A percentile compares a stretch with the other conserved stretches of the same genome.
Conservation (phyloP, 208 protist species). For the Porcisia hertigi region DNA sequence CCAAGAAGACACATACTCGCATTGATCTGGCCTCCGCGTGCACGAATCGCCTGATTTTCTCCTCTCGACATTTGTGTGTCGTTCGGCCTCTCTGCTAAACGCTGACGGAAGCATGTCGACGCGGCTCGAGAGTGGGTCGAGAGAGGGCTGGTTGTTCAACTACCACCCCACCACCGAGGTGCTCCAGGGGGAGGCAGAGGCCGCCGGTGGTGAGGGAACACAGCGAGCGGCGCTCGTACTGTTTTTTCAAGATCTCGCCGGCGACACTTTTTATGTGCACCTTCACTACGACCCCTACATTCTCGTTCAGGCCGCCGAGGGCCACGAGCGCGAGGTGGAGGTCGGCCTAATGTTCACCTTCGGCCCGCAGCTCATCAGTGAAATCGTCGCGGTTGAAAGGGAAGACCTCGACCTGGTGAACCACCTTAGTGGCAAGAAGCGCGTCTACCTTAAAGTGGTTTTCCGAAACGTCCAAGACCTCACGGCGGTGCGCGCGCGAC, state of each 20-base stretch:
- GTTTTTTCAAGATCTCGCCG: slow-evolving; percentile 81
- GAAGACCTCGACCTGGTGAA: slow-evolving; percentile 97
- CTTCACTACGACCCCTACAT: slow-evolving; percentile 84
- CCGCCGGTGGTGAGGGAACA: slow-evolving; percentile 29
- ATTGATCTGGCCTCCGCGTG: not conserved
- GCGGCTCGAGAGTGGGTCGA: slow-evolving; percentile 64
- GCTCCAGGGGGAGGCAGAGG: slow-evolving; percentile 26
- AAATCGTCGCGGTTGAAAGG: slow-evolving; percentile 89
- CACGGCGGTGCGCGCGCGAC: slow-evolving; percentile 76
- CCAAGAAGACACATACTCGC: not conserved
- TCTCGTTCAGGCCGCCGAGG: slow-evolving; percentile 70
- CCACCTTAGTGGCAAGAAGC: slow-evolving; percentile 95
- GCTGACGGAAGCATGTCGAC: slow-evolving; percentile 12
- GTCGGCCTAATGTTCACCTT: slow-evolving; percentile 92
- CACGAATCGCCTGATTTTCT: not conserved
- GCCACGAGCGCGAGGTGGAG: slow-evolving; percentile 95
- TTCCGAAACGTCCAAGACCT: slow-evolving; percentile 96
- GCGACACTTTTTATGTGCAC: slow-evolving; percentile 80
- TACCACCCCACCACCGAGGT: slow-evolving; percentile 81
- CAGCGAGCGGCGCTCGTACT: slow-evolving; percentile 65
- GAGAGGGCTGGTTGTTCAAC: slow-evolving; percentile 90
- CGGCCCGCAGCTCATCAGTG: slow-evolving; percentile 76
- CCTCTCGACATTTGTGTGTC: not conserved
- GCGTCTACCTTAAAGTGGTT: slow-evolving; percentile 93
- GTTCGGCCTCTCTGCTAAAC: not conserved